A percentile compares a stretch with the other conserved stretches of the same genome.
phyloP scores from a whole-genome alignment of 768 basidiomycete genomes.

The Agrocybe praecox region DNA sequence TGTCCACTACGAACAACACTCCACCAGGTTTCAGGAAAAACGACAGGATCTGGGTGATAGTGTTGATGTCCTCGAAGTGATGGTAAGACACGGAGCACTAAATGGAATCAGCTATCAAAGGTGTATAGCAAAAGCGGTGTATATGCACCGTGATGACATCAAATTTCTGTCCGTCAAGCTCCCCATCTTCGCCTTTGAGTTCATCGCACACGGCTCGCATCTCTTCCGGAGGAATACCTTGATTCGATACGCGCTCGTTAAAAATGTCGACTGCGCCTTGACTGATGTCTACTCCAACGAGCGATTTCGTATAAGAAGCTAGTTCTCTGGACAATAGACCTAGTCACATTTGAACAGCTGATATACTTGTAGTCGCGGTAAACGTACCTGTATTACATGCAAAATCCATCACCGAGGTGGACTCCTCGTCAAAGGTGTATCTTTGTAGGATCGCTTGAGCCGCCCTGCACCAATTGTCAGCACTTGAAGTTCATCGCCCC shows the following conservation, averaged over 20 bases:
- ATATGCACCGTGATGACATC: constrained; percentile 69
- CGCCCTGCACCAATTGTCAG: constrained; percentile 21
- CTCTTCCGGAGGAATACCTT: constrained; percentile 65
- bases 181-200: constrained; percentile 46
- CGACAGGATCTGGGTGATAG: constrained; percentile 48
- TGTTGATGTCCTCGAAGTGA: constrained; percentile 53
- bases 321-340: constrained; percentile 67
- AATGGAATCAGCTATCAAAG: not conserved
- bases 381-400: constrained; percentile 70
- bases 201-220: constrained; percentile 64
- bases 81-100: constrained; percentile 49
- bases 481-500: no score
- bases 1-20: constrained; percentile 55
- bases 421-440: constrained; percentile 54
- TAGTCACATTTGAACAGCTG: constrained; percentile 22
- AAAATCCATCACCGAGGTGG: constrained; percentile 68
- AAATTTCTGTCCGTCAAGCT: constrained; percentile 57
- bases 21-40: constrained; percentile 59
- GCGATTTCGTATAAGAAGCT: constrained; percentile 57
- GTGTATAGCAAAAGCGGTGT: not conserved
- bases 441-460: constrained; percentile 37
- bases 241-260: constrained; percentile 57
- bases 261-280: constrained; percentile 68
- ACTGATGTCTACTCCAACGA: constrained; percentile 80
- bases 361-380: not conserved